Evolutionary conservation across 257 asterid species (phyloP).

Genomic region (Jacaranda mimosifolia): DNA sequence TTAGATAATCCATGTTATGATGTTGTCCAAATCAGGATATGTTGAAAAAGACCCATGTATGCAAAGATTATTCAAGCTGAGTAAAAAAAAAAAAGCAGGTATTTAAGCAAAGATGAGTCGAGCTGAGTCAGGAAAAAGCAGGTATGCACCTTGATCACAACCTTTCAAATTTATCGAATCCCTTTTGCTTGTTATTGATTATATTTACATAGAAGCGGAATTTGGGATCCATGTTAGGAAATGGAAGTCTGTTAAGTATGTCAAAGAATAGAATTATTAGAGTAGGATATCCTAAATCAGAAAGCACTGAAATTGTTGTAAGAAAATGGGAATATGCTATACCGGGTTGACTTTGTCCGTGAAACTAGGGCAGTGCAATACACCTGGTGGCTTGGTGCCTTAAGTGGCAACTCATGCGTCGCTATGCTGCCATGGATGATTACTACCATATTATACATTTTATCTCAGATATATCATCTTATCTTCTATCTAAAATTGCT

Average conservation of each 20-base stretch:
- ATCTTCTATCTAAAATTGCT: not conserved
- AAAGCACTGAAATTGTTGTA: not conserved
- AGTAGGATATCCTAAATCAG: not conserved
- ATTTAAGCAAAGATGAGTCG: not conserved
- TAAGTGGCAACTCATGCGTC: conserved; percentile 23
- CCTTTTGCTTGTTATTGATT: no score
- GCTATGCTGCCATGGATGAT: conserved; percentile 5
- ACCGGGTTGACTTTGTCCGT: conserved; percentile 30
- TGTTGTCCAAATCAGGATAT: no score
- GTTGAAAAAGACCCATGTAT: no score
- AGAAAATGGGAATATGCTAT: not conserved
- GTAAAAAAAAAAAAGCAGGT: no score
- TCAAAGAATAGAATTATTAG: not conserved
- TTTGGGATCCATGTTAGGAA: not conserved
- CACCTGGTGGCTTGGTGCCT: conserved; percentile 32
- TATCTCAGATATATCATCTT: not conserved
- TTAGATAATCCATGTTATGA: no score
- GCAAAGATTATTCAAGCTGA: no score
- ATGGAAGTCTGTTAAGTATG: not conserved
- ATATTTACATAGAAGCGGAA: not conserved
- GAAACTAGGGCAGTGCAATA: conserved; percentile 34
- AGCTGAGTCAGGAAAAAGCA: conserved; percentile 6
- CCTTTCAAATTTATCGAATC: no score
- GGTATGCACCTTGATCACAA: not conserved
- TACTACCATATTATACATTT: not conserved